Evolutionary conservation across 1,139 yeast genomes (phyloP).

Genomic region (Saccharomyces hybrid): DNA sequence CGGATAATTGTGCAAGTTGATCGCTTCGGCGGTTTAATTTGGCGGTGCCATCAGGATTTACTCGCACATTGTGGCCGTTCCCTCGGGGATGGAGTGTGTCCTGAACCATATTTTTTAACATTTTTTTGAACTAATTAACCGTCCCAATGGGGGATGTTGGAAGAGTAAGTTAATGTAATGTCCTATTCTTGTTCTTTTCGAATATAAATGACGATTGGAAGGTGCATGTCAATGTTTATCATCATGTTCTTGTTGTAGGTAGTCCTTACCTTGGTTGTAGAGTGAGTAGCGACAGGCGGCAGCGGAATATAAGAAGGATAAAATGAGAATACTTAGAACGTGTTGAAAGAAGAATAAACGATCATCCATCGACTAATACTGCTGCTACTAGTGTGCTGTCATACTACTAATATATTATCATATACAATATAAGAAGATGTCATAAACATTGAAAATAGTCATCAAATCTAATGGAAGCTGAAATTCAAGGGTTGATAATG

Average conservation of each 20-base stretch:
- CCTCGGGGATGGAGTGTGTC: background rate
- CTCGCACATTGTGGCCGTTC: background rate
- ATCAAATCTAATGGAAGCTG: background rate
- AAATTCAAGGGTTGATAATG: background rate
- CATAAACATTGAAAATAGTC: background rate
- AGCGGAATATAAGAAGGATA: too few relatives aligned
- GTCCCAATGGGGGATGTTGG: too few relatives aligned
- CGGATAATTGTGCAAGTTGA: conserved; percentile 14
- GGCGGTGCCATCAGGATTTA: conserved; percentile 1
- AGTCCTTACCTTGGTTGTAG: too few relatives aligned
- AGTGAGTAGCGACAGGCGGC: too few relatives aligned
- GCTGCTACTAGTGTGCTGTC: background rate
- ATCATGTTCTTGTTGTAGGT: too few relatives aligned
- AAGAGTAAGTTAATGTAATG: too few relatives aligned
- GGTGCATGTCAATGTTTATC: too few relatives aligned
- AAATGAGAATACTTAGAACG: too few relatives aligned
- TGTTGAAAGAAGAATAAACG: too few relatives aligned
- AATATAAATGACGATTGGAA: too few relatives aligned
- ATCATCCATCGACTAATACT: background rate
- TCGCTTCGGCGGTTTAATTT: background rate
- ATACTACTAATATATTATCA: background rate
- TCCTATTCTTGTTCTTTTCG: too few relatives aligned
- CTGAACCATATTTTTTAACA: background rate
- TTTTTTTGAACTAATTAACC: too few relatives aligned
- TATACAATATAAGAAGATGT: background rate